Conservation (phyloP, 208 protist genomes). For the Leishmania lainsoni region DNA sequence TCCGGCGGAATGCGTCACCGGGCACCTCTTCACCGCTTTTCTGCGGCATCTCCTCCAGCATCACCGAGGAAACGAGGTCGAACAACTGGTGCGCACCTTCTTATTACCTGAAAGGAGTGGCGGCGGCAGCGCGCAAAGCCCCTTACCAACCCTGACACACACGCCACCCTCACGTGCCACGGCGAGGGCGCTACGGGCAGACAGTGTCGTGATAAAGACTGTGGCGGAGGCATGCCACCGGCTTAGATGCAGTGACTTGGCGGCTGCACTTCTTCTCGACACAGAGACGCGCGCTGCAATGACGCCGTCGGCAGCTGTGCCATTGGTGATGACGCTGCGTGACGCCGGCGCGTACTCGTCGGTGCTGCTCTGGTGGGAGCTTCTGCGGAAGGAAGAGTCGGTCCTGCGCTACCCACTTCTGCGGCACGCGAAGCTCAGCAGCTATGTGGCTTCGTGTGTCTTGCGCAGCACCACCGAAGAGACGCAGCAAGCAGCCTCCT, state of each 20-base stretch:
- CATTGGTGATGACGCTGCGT: constrained; percentile 32
- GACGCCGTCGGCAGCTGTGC: constrained; percentile 30
- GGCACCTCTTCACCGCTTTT: constrained; percentile 22
- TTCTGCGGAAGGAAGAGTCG: constrained; percentile 5
- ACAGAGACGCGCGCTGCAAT: constrained; percentile 7
- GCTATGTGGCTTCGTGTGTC: constrained; percentile 61
- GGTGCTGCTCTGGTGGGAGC: constrained; percentile 27
- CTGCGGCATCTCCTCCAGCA: constrained; percentile 18
- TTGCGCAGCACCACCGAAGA: constrained; percentile 18
- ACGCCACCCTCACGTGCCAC: constrained; percentile 15
- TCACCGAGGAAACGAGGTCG: constrained; percentile 5
- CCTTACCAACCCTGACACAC: neutral
- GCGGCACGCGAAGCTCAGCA: constrained; percentile 56
- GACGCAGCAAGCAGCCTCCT: neutral
- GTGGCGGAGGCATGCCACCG: constrained; percentile 19
- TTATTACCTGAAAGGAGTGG: neutral
- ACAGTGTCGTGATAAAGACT: constrained; percentile 22
- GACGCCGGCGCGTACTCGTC: constrained; percentile 8
- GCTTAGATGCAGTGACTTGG: constrained; percentile 13
- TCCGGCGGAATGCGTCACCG: constrained; percentile 12
- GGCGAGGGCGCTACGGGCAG: constrained; percentile 8
- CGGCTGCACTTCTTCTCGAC: constrained; percentile 6
- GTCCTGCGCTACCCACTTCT: constrained; percentile 27
- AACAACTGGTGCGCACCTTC: constrained; percentile 3
- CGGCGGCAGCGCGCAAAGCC: neutral